Conservation (phyloP, 257 asterid genomes). For the Solanum rostratum region DNA sequence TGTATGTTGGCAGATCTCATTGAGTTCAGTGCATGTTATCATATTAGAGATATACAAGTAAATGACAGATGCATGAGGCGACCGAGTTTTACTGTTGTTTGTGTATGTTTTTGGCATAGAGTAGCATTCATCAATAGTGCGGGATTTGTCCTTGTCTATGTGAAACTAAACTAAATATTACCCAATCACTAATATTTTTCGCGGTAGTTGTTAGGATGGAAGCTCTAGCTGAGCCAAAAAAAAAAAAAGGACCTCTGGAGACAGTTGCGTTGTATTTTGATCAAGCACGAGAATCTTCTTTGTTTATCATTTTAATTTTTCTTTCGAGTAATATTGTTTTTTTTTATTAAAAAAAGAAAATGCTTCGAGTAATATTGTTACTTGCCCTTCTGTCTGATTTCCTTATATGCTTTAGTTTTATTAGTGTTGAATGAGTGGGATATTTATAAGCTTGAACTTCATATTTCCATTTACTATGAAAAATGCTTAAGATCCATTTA, state of each 20-base stretch:
- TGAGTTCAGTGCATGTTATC: neutral
- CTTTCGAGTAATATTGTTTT: neutral
- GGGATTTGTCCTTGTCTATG: neutral
- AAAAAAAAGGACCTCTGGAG: neutral
- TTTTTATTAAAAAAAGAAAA: no score
- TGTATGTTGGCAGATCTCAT: neutral
- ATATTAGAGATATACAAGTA: neutral
- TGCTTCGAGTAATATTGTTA: neutral
- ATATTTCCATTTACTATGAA: neutral
- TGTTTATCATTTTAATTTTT: neutral
- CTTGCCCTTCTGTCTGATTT: neutral
- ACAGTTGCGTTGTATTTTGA: neutral
- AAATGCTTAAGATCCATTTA: neutral
- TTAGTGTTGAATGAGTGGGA: neutral
- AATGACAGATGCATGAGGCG: neutral
- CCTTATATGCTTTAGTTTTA: neutral
- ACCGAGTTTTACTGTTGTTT: neutral
- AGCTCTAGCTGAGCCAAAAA: neutral
- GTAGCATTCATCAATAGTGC: neutral
- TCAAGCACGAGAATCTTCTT: neutral
- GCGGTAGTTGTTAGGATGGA: neutral
- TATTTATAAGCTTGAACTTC: neutral
- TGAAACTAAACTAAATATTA: neutral
- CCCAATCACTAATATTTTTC: neutral
- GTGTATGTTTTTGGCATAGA: neutral